phyloP scores from a whole-genome alignment of 371 early-diverging fungal genomes.

The Circinella minor region DNA sequence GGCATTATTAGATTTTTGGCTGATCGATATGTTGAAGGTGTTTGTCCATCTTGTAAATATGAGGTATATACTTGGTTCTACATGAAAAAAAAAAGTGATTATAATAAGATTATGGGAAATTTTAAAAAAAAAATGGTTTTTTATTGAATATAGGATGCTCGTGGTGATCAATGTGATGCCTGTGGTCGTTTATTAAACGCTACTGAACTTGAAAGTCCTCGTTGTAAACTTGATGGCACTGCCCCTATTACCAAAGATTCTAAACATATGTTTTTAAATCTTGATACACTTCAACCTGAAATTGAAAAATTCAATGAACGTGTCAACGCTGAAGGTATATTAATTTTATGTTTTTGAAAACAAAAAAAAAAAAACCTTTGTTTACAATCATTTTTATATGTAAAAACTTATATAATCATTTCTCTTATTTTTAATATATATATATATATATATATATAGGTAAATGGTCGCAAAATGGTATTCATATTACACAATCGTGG shows the following conservation, averaged over 20 bases:
- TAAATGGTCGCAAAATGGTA: constrained; percentile 93
- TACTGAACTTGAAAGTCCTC: constrained; percentile 92
- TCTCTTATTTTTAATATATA: background rate
- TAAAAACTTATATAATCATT: no score
- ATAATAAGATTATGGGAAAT: background rate
- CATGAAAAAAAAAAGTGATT: background rate
- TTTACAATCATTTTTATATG: no score
- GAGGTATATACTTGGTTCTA: constrained; percentile 41
- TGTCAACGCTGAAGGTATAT: constrained; percentile 61
- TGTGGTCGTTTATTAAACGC: constrained; percentile 95
- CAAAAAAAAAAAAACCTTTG: background rate
- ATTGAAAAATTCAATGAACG: constrained; percentile 79
- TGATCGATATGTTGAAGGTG: constrained; percentile 99
- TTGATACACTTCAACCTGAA: constrained; percentile 78
- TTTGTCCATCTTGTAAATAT: constrained; percentile 93
- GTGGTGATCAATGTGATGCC: constrained; percentile 99
- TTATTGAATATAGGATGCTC: constrained; percentile 70
- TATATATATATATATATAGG: constrained; percentile 26
- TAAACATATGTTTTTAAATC: constrained; percentile 93
- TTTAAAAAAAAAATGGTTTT: background rate
- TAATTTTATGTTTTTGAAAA: background rate
- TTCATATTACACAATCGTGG: constrained; percentile 95
- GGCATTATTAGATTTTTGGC: constrained; percentile 85
- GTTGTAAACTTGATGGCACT: constrained; percentile 93
- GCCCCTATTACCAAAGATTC: constrained; percentile 86